These are phyloP conservation scores for Penicillium sp. DNA, from an alignment of 2,329 filamentous ascomycete genomes.

Conservation along the genomic window DNA sequence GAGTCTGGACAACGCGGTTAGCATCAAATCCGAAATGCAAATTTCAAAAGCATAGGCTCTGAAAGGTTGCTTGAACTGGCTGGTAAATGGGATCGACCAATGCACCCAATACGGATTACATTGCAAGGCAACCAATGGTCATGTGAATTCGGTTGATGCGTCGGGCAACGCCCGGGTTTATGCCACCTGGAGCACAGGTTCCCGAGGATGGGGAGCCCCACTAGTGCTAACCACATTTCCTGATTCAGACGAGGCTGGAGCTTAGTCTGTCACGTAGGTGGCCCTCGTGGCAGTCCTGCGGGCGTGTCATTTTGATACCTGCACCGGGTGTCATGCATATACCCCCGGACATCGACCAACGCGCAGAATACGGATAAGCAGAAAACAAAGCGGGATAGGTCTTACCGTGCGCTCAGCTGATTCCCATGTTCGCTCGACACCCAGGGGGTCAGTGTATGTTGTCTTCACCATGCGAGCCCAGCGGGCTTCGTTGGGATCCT, in stretches of 20 bases:
- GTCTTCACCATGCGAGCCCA: constrained; percentile 39
- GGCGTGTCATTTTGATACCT: not conserved
- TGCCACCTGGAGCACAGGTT: not conserved
- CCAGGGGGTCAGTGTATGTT: constrained; percentile 38
- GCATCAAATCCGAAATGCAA: not conserved
- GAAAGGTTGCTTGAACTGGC: not conserved
- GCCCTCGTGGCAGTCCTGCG: not conserved
- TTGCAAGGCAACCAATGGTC: not conserved
- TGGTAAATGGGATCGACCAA: not conserved
- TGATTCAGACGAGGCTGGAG: not conserved
- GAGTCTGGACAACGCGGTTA: constrained; percentile 27
- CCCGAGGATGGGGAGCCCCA: not conserved
- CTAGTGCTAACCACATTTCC: not conserved
- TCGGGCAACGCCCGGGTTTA: not conserved
- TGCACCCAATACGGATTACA: not conserved
- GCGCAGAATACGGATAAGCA: not conserved
- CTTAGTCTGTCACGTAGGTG: not conserved
- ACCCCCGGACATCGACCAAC: not conserved
- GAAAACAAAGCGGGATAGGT: not conserved
- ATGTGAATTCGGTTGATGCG: not conserved
- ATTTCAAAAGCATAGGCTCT: not conserved
- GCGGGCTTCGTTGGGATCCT: constrained; percentile 35
- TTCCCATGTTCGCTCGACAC: constrained; percentile 39
- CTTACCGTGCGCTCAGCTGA: constrained; percentile 38
- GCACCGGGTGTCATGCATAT: not conserved